These are phyloP conservation scores for Psilocybe tampanensis DNA, from an alignment of 768 basidiomycete species.

Conservation along the genomic window DNA sequence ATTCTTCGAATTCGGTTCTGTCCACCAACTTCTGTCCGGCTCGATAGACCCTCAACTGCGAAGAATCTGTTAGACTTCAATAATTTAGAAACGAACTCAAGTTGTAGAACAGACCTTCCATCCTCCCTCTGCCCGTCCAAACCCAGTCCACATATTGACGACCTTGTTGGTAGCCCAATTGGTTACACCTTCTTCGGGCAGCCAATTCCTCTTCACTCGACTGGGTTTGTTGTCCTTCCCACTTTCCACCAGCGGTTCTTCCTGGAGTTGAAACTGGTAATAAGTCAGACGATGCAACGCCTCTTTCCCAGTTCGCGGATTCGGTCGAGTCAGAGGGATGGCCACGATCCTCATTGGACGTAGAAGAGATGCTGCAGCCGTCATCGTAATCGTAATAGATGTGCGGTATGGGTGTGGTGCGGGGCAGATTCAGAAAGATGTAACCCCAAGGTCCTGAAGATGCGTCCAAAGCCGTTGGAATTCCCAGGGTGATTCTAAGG, in stretches of 20 bases:
- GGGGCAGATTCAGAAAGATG: no score
- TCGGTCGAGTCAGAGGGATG: conserved; percentile 43
- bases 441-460: no score
- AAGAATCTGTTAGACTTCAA: background rate
- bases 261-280: conserved; percentile 43
- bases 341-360: conserved; percentile 45
- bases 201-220: conserved; percentile 24
- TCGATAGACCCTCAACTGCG: conserved; percentile 59
- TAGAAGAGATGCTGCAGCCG: conserved; percentile 22
- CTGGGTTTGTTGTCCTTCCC: conserved; percentile 6
- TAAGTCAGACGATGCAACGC: conserved; percentile 35
- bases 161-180: conserved; percentile 57
- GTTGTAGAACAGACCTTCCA: conserved; percentile 65
- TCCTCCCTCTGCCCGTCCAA: conserved; percentile 67
- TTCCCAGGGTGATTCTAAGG: no score
- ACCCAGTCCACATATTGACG: conserved; percentile 58
- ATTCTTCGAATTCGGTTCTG: conserved; percentile 79
- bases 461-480: no score
- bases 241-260: conserved; percentile 9
- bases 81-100: no score
- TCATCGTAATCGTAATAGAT: background rate
- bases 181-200: conserved; percentile 44
- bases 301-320: conserved; percentile 1
- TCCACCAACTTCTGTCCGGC: conserved; percentile 71
- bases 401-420: background rate